Conservation (phyloP, 495 filamentous ascomycete species). For the Daldinia vernicosa region DNA sequence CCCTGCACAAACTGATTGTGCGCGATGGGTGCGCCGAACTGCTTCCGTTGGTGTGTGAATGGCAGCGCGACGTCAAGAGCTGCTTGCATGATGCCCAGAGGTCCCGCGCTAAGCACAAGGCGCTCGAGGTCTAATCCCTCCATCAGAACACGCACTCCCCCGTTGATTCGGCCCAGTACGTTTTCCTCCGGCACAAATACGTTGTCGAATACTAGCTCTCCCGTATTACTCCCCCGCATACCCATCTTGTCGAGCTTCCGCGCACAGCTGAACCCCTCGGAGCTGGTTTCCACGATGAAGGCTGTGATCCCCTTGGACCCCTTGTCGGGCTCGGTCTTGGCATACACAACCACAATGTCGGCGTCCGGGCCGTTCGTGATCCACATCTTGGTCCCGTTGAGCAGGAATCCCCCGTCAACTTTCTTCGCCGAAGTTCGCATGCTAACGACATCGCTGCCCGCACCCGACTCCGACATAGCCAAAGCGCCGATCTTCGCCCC, state of each 20-base stretch:
- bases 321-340: slow-evolving; percentile 84
- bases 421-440: slow-evolving; percentile 87
- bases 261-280: slow-evolving; percentile 82
- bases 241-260: slow-evolving; percentile 97
- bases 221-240: slow-evolving; percentile 97
- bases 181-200: slow-evolving; percentile 89
- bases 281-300: slow-evolving; percentile 81
- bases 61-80: slow-evolving; percentile 87
- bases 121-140: slow-evolving; percentile 94
- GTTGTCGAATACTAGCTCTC: slow-evolving; percentile 90
- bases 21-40: slow-evolving; percentile 88
- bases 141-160: slow-evolving; percentile 92
- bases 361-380: slow-evolving; percentile 98
- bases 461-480: slow-evolving; percentile 93
- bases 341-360: slow-evolving; percentile 89
- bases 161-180: slow-evolving; percentile 80
- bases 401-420: slow-evolving; percentile 83
- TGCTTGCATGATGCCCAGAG: slow-evolving; percentile 94
- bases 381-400: slow-evolving; percentile 99
- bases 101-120: slow-evolving; percentile 90
- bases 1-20: slow-evolving; percentile 95
- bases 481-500: slow-evolving; percentile 87
- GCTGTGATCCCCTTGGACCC: slow-evolving; percentile 94
- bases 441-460: slow-evolving; percentile 92
- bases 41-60: slow-evolving; percentile 87